Conservation (phyloP, 805 yeast genomes). For the Osmozyma mogii region DNA sequence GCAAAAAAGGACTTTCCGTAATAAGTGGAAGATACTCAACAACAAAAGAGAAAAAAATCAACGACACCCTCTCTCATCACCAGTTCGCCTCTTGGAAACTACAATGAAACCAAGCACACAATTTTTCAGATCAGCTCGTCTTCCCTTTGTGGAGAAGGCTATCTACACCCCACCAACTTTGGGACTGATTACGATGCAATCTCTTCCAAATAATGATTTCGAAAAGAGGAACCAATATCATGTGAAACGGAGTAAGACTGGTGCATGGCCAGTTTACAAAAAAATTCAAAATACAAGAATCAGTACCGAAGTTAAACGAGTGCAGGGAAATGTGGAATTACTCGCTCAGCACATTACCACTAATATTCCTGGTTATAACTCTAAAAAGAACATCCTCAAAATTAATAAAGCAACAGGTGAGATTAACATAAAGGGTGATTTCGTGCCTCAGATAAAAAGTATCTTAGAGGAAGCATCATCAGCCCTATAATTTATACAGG, state of each 20-base stretch:
- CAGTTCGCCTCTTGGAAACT: no score
- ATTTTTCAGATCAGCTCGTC: no score
- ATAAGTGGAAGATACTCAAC: no score
- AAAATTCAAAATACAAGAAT: slow-evolving; percentile 56
- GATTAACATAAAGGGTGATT: slow-evolving; percentile 35
- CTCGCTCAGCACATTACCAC: slow-evolving; percentile 59
- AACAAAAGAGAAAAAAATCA: no score
- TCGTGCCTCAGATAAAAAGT: slow-evolving; percentile 21
- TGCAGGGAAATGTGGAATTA: slow-evolving; percentile 59
- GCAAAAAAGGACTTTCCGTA: no score
- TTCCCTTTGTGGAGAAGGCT: no score
- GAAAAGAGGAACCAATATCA: slow-evolving; percentile 29
- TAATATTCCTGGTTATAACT: slow-evolving; percentile 33
- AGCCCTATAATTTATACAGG: slow-evolving; percentile 1
- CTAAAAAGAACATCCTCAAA: slow-evolving; percentile 25
- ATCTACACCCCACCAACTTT: no score
- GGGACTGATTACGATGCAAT: no score
- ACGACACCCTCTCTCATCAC: no score
- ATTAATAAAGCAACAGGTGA: slow-evolving; percentile 28
- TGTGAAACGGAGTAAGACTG: slow-evolving; percentile 45
- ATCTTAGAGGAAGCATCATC: slow-evolving; percentile 12
- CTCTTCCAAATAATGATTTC: slow-evolving; percentile 21
- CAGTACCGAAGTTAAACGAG: slow-evolving; percentile 67
- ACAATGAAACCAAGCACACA: no score
- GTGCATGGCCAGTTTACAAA: slow-evolving; percentile 76